Conservation (phyloP, 345 rosid species). For the Boechera retrofracta region DNA sequence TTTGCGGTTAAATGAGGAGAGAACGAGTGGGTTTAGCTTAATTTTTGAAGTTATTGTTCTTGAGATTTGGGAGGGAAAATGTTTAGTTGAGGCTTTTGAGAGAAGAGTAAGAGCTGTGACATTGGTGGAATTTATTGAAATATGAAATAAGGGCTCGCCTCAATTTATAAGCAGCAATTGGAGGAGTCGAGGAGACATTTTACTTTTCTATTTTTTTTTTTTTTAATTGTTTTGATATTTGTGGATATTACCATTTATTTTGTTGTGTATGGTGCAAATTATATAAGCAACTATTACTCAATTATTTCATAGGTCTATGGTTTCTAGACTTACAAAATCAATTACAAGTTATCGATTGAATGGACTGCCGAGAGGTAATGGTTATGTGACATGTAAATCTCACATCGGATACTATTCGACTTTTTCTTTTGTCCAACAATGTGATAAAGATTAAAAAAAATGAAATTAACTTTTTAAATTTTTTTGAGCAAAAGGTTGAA, state of each 20-base stretch:
- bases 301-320: slow-evolving; percentile 37
- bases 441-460: slow-evolving; percentile 3
- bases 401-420: slow-evolving; percentile 46
- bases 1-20: background rate
- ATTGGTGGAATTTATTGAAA: slow-evolving; percentile 28
- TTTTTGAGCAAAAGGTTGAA: slow-evolving; percentile 27
- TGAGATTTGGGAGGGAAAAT: slow-evolving; percentile 45
- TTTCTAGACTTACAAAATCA: slow-evolving; percentile 39
- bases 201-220: background rate
- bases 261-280: slow-evolving; percentile 24
- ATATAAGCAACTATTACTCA: slow-evolving; percentile 22
- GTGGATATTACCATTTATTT: slow-evolving; percentile 8
- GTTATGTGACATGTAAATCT: slow-evolving; percentile 43
- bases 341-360: slow-evolving; percentile 27
- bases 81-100: slow-evolving; percentile 21
- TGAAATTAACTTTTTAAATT: background rate
- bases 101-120: slow-evolving; percentile 28
- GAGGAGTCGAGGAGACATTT: slow-evolving; percentile 12
- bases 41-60: slow-evolving; percentile 31
- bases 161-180: slow-evolving; percentile 35
- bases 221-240: background rate
- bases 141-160: slow-evolving; percentile 7
- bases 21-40: background rate
- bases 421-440: slow-evolving; percentile 32
- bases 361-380: slow-evolving; percentile 36